Conservation (phyloP, 2,329 filamentous ascomycete genomes). For the Diaporthe vexans region DNA sequence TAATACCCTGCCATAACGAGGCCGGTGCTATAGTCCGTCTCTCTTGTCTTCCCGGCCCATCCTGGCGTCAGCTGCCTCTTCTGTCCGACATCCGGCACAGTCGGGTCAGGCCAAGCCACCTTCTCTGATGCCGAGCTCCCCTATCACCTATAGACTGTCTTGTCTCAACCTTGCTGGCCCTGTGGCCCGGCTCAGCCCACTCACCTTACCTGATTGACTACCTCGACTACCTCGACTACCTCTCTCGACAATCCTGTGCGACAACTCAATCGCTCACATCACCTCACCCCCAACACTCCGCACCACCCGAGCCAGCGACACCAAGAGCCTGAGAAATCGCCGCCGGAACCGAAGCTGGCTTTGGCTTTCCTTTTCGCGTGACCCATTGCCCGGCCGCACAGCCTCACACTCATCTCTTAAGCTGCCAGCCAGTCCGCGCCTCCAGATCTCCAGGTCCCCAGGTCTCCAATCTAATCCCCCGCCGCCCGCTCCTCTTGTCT, state of each 20-base stretch:
- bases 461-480: neutral
- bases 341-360: slow-evolving; percentile 29
- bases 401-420: neutral
- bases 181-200: slow-evolving; percentile 15
- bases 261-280: neutral
- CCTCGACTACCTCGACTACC: neutral
- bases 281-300: slow-evolving; percentile 8
- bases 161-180: slow-evolving; percentile 29
- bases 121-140: slow-evolving; percentile 29
- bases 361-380: neutral
- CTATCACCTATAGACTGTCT: slow-evolving; percentile 28
- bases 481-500: slow-evolving; percentile 19
- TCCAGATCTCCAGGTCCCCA: too few species aligned
- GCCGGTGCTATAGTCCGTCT: neutral
- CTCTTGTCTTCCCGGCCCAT: slow-evolving; percentile 7
- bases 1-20: slow-evolving; percentile 10
- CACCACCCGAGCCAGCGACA: neutral
- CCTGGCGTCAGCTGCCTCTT: slow-evolving; percentile 15
- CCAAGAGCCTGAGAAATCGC: neutral
- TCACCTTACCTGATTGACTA: too few species aligned
- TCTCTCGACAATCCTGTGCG: neutral
- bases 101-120: slow-evolving; percentile 30
- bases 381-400: slow-evolving; percentile 13
- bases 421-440: neutral
- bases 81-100: slow-evolving; percentile 7